Conservation (phyloP, 202 grass and related monocot species). For the Schoenoplectus tabernaemontani region DNA sequence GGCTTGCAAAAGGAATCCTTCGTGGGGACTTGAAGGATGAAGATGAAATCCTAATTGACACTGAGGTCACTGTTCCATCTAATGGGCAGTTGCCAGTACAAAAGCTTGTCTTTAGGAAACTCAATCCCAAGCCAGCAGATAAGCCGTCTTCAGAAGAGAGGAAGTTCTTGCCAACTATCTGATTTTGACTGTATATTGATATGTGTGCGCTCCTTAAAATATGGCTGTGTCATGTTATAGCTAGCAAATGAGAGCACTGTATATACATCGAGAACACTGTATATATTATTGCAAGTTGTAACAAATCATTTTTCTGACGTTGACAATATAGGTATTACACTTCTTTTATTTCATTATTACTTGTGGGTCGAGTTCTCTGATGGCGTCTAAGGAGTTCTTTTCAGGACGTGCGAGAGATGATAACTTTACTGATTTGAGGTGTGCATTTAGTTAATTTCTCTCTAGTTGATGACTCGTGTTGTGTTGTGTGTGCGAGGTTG, state of each 20-base stretch:
- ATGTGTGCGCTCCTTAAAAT: not conserved
- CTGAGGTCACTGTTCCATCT: slow-evolving; percentile 50
- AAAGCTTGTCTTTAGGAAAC: slow-evolving; percentile 63
- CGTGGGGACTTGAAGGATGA: slow-evolving; percentile 88
- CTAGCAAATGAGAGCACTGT: slow-evolving; percentile 32
- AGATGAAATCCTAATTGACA: slow-evolving; percentile 64
- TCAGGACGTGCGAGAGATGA: not conserved
- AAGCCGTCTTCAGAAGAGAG: slow-evolving; percentile 34
- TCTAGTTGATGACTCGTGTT: not conserved
- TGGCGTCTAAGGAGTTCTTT: too few relatives aligned
- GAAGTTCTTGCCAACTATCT: slow-evolving; percentile 40
- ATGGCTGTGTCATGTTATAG: not conserved
- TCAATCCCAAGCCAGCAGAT: not conserved
- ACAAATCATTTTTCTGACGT: not conserved
- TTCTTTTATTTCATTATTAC: not conserved
- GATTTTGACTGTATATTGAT: not conserved
- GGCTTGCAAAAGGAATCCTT: slow-evolving; percentile 81
- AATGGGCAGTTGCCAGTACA: slow-evolving; percentile 83
- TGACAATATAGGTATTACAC: not conserved
- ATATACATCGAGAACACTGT: too few relatives aligned
- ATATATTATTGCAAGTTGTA: slow-evolving; percentile 3
- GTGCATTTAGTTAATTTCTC: not conserved
- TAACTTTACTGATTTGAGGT: not conserved
- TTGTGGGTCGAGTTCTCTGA: not conserved
- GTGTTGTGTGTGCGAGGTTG: not conserved